Base-by-base conservation (phyloP, 202 grass and related monocot species). In the Carex arenaria region DNA sequence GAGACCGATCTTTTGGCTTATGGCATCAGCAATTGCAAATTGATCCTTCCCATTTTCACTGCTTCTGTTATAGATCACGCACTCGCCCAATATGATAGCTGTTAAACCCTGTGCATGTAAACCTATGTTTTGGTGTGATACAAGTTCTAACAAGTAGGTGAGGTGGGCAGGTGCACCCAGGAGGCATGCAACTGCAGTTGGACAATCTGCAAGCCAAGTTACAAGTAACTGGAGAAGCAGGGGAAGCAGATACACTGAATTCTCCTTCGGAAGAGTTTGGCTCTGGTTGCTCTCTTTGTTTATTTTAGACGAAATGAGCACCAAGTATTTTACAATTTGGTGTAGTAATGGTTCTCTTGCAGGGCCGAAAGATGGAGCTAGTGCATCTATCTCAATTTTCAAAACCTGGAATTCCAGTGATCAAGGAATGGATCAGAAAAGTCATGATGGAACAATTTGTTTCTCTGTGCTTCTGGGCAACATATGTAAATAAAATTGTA, bases 1-100 rank as follows among this genome's bases (percentile, higher is more conserved):
- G 55, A 99, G 87, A 45, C 97, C 93, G 82, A 96, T 81, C 73
- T 94, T 99, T 84, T 96, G 90, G 83, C 93, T 94, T 86, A 99
- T 92, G 84, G 91, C 83, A 92, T 99, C 97, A 57, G 84, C 90
- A 79, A 96, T 86, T 85, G 91, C 85, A 86, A 96, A 94, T 57
- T 89, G 88, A 80, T 96, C 97, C 75, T 64, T 92, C 10, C 85
- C 84, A 72, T 88, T 99, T 87, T 92, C 91, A 72, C 65, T 85
- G 80, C 85, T 90, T 86, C 87, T 89, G 55, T 96, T 99, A 65
- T 92, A 94, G 62, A 99, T 82, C 68, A 96, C 79, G 34, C 97
- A 99, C 83, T 90, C 87, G 63, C 97, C 93, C 76, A 99, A 83
- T 81, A 99, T 73, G 86, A 91, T 73, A 77, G 97, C 97, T 88